Percentiles rank a stretch among this genome's conserved stretches.
These are phyloP conservation scores for Dryas integrifolia DNA, from an alignment of 331 rosid species.

Conservation along the genomic window DNA sequence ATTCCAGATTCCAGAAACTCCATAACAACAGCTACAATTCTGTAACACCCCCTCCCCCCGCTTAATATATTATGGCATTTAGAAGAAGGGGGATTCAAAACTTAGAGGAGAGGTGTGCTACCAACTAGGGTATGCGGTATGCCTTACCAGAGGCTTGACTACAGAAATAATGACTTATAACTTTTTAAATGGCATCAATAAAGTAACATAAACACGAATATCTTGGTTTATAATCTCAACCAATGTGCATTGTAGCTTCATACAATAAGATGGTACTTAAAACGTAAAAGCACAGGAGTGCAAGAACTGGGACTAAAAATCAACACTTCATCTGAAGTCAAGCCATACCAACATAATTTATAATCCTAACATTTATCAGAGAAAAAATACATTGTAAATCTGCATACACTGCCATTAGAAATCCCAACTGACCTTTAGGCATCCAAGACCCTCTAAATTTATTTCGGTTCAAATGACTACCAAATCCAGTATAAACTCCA, in stretches of 20 bases:
- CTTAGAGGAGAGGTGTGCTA: too few species aligned
- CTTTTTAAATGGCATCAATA: too few species aligned
- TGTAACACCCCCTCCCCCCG: too few species aligned
- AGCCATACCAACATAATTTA: neutral
- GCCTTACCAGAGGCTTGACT: too few species aligned
- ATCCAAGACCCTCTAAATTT: constrained; percentile 94
- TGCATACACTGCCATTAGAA: constrained; percentile 1
- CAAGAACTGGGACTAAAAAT: neutral
- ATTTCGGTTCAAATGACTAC: constrained; percentile 76
- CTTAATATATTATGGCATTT: too few species aligned
- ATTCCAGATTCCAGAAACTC: too few species aligned
- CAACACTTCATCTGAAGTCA: neutral
- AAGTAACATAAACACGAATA: too few species aligned
- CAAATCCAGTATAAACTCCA: constrained; percentile 96
- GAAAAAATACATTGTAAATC: constrained; percentile 1
- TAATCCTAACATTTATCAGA: constrained; percentile 1
- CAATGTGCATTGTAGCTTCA: neutral
- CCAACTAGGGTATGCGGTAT: too few species aligned
- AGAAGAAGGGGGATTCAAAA: too few species aligned
- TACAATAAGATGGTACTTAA: neutral
- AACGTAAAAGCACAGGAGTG: neutral
- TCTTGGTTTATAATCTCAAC: neutral
- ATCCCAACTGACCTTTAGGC: constrained; percentile 77
- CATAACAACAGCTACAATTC: too few species aligned
- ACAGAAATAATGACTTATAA: too few species aligned